Evolutionary conservation across 305 asterid genomes (phyloP).

Genomic region (Withania somnifera): DNA sequence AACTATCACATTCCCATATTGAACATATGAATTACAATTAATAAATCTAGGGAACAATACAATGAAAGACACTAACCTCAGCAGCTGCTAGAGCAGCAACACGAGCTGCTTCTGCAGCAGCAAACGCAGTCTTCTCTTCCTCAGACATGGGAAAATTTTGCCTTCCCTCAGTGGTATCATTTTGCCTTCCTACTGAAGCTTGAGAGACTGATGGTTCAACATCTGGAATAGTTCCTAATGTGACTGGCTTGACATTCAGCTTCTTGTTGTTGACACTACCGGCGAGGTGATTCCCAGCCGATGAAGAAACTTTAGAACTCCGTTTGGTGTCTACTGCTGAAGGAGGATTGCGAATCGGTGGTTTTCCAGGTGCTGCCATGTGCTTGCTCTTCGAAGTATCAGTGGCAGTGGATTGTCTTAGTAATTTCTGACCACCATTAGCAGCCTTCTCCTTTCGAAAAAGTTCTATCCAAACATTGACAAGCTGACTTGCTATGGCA

Average conservation of each 20-base stretch:
- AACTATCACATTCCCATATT: background rate
- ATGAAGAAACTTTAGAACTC: constrained; percentile 19
- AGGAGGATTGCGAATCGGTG: constrained; percentile 47
- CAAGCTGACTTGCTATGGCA: constrained; percentile 98
- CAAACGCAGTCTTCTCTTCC: constrained; percentile 86
- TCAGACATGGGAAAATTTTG: constrained; percentile 57
- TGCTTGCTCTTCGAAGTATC: constrained; percentile 51
- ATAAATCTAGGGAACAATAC: background rate
- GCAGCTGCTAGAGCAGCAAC: constrained; percentile 93
- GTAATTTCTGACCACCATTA: constrained; percentile 46
- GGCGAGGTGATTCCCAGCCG: constrained; percentile 22
- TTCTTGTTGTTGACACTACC: constrained; percentile 32
- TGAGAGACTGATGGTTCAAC: constrained; percentile 41
- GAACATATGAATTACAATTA: background rate
- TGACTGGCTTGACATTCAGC: constrained; percentile 25
- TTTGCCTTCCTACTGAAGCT: constrained; percentile 39
- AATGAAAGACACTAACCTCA: constrained; percentile 47
- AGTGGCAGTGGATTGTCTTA: constrained; percentile 37
- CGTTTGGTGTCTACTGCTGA: constrained; percentile 28
- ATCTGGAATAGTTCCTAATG: constrained; percentile 36
- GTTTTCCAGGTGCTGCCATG: constrained; percentile 46
- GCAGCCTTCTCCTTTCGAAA: constrained; percentile 95
- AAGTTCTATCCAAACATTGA: constrained; percentile 86
- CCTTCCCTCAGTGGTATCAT: constrained; percentile 31
- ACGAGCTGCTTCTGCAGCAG: constrained; percentile 92